Percentiles rank a stretch among this genome's conserved stretches.
phyloP scores from a whole-genome alignment of 169 alveolate genomes.

The Cryptosporidium andersoni region DNA sequence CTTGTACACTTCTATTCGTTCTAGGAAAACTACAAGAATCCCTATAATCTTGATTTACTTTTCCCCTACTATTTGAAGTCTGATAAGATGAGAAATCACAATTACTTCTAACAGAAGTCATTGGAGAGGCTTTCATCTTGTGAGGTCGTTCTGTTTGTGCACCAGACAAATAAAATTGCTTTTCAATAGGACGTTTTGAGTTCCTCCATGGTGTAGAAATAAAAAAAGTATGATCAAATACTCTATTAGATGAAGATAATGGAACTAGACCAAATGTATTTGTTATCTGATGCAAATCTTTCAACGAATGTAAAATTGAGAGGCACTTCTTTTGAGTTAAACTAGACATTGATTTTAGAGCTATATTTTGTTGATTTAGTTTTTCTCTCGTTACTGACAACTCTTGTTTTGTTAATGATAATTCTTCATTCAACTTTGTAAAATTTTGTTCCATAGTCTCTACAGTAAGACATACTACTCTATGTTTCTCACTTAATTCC shows the following conservation, averaged over 20 bases:
- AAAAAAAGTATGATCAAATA: background rate
- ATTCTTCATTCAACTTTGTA: slow-evolving; percentile 41
- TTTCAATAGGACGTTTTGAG: slow-evolving; percentile 29
- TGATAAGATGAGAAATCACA: background rate
- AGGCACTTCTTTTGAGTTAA: slow-evolving; percentile 57
- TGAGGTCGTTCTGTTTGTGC: slow-evolving; percentile 64
- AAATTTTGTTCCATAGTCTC: slow-evolving; percentile 67
- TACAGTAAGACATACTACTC: slow-evolving; percentile 56
- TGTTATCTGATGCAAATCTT: slow-evolving; percentile 61
- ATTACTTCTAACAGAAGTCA: slow-evolving; percentile 16
- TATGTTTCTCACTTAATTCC: slow-evolving; percentile 41
- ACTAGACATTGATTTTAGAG: slow-evolving; percentile 45
- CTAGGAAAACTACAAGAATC: no score
- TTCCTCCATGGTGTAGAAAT: slow-evolving; percentile 61
- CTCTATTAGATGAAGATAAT: background rate
- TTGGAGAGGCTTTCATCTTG: slow-evolving; percentile 69
- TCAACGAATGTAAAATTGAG: slow-evolving; percentile 42
- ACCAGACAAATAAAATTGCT: slow-evolving; percentile 4
- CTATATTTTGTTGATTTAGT: slow-evolving; percentile 51
- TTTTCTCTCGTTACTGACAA: slow-evolving; percentile 15
- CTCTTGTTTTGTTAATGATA: slow-evolving; percentile 49
- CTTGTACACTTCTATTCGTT: no score
- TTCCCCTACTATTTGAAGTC: no score
- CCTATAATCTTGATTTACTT: no score
- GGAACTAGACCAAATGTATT: background rate